Conservation (phyloP, 495 filamentous ascomycete genomes). For the Tuber calosporum region DNA sequence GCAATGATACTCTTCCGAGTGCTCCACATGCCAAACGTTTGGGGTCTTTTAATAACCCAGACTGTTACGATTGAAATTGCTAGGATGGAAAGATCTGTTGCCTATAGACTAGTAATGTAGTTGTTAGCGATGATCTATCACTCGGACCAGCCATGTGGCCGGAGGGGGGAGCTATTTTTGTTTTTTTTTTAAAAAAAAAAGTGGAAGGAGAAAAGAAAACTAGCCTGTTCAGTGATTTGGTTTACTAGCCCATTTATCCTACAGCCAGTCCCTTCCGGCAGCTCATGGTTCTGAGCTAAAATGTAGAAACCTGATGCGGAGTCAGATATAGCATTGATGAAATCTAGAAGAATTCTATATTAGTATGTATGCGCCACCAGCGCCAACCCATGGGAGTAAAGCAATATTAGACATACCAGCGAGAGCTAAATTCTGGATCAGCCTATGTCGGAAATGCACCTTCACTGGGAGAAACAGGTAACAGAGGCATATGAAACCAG, state of each 20-base stretch:
- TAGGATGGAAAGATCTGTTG: conserved; percentile 6
- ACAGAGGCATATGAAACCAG: background rate
- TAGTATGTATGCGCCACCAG: background rate
- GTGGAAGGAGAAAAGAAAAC: background rate
- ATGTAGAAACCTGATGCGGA: background rate
- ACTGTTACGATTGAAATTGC: conserved; percentile 4
- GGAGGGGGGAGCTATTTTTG: too few relatives aligned
- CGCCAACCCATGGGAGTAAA: background rate
- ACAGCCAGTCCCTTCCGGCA: background rate
- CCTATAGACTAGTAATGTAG: background rate
- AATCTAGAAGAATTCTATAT: background rate
- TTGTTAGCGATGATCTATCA: background rate
- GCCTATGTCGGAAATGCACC: background rate
- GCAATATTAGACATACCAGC: background rate
- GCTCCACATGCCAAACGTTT: background rate
- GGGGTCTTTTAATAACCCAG: background rate
- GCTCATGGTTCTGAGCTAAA: background rate
- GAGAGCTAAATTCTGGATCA: background rate
- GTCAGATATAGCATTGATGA: background rate
- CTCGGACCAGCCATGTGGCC: background rate
- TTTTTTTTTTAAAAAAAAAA: too few relatives aligned
- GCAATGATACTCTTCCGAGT: background rate
- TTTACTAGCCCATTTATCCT: background rate
- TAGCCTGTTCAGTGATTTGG: background rate
- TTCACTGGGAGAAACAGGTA: background rate